Conservation (phyloP, 73 alveolate species). For the Paraurostyla sp. region DNA sequence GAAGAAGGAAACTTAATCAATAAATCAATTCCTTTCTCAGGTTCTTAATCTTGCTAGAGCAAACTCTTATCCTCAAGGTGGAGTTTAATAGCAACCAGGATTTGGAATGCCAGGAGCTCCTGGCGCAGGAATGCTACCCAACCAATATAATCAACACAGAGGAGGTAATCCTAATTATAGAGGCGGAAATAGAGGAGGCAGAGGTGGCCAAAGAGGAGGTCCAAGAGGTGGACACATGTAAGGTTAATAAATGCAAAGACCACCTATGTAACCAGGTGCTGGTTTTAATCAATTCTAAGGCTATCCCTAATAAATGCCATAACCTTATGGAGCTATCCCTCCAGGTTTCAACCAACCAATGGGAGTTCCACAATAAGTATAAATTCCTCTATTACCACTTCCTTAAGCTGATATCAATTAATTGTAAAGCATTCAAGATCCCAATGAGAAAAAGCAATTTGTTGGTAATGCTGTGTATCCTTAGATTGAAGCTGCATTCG, state of each 20-base stretch:
- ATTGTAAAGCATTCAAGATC: neutral
- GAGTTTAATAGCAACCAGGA: neutral
- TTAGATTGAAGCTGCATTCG: constrained; percentile 17
- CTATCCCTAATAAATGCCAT: neutral
- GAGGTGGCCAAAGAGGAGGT: constrained; percentile 62
- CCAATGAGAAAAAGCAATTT: constrained; percentile 17
- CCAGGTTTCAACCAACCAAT: constrained; percentile 1
- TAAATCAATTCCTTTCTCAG: neutral
- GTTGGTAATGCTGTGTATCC: constrained; percentile 48
- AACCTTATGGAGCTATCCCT: constrained; percentile 17
- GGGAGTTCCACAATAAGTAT: constrained; percentile 10
- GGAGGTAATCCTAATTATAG: constrained; percentile 25
- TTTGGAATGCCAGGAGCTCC: constrained; percentile 10
- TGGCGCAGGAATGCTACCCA: constrained; percentile 30
- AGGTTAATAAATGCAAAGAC: neutral
- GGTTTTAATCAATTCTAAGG: neutral
- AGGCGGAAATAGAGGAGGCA: constrained; percentile 21
- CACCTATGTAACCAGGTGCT: neutral
- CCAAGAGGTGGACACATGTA: constrained; percentile 7
- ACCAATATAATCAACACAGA: constrained; percentile 27
- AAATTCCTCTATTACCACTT: neutral
- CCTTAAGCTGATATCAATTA: constrained; percentile 15
- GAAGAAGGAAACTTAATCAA: constrained; percentile 10
- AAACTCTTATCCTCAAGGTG: constrained; percentile 20
- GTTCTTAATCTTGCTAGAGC: constrained; percentile 30